Percentiles rank a stretch among this genome's conserved stretches.
Conservation (phyloP, 306 rosid genomes). For the Rosa persica region DNA sequence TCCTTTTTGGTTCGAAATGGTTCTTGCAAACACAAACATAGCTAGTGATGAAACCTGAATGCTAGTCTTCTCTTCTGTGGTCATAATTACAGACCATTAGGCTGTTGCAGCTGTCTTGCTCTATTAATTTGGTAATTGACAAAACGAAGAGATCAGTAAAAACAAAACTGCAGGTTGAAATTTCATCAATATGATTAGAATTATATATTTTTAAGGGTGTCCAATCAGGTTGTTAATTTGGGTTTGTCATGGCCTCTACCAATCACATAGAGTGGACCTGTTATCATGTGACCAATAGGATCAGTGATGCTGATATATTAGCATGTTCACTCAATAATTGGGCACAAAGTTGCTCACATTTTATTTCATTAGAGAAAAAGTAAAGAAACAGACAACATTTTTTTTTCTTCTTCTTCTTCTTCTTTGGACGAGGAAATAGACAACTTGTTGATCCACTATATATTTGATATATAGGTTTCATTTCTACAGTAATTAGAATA, state of each 20-base stretch:
- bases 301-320: conserved; percentile 16
- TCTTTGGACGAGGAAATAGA: neutral
- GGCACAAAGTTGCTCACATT: conserved; percentile 11
- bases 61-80: neutral
- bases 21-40: neutral
- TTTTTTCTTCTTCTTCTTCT: neutral
- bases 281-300: neutral
- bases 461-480: neutral
- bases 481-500: neutral
- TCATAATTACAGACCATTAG: neutral
- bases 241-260: conserved; percentile 5
- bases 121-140: neutral
- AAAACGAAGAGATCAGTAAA: neutral
- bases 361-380: neutral
- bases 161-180: conserved; percentile 1
- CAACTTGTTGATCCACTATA: neutral
- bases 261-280: conserved; percentile 8
- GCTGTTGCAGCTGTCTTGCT: neutral
- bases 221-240: neutral
- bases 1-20: neutral
- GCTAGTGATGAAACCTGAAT: neutral
- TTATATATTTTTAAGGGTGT: neutral
- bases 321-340: conserved; percentile 20
- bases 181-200: neutral
- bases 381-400: neutral